Conservation (phyloP, 345 rosid species). For the Dimocarpus longan region DNA sequence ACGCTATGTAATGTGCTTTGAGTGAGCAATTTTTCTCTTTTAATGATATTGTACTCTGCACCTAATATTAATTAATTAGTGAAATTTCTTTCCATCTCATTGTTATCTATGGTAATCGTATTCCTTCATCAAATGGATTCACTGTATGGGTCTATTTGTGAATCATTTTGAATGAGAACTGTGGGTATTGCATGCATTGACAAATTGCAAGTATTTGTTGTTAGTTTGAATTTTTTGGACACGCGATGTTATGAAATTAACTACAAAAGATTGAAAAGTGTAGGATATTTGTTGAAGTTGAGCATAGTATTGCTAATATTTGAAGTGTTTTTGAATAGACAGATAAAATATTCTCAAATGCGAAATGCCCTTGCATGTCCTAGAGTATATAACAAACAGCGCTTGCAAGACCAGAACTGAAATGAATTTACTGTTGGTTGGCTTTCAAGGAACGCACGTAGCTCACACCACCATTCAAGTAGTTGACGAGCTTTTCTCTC, state of each 20-base stretch:
- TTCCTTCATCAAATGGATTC: not conserved
- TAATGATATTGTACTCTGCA: no score
- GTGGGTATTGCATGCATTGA: not conserved
- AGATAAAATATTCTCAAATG: not conserved
- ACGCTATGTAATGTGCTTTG: not conserved
- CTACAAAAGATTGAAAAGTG: not conserved
- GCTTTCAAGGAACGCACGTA: conserved; percentile 30
- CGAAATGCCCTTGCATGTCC: not conserved
- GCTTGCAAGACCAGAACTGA: not conserved
- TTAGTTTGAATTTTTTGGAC: not conserved
- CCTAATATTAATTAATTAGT: no score
- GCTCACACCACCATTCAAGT: conserved; percentile 1
- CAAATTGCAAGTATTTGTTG: not conserved
- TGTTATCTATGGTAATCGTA: not conserved
- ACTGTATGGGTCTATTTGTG: not conserved
- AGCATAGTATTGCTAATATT: not conserved
- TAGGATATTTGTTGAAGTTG: not conserved
- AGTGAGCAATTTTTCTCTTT: not conserved
- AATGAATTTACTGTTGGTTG: conserved; percentile 12
- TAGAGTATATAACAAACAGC: no score
- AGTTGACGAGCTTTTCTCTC: conserved; percentile 21
- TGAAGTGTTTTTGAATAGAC: not conserved
- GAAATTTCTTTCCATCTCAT: not conserved
- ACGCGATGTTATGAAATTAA: not conserved
- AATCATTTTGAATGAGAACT: not conserved